Base-by-base conservation (phyloP, 805 yeast genomes). In the Candida lessepsii region DNA sequence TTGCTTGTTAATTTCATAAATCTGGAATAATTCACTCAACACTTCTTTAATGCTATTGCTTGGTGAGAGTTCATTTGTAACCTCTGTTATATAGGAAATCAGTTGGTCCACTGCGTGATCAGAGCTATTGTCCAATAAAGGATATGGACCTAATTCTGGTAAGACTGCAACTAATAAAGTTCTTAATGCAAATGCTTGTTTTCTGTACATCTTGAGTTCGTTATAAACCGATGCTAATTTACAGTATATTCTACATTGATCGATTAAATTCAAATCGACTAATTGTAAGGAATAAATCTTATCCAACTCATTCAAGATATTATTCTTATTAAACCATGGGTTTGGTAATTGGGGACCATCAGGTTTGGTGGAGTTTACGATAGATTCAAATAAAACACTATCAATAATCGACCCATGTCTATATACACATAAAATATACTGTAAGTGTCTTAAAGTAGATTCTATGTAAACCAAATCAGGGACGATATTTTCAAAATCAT, bases 391-490 rank as follows among this genome's bases (percentile, higher is more conserved):
- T 1, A 73, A 64, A 0, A 56, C 56, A 1, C 60, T 51, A 16
- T 70, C 68, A 45, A 81, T 59, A n/a, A 50, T 31, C 2, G 73
- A 75, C 7, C 77, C 77, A 24, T 77, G 75, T 2, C 72, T 54
- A 45, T 70, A 70, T 4, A 80, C 57, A 8, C 68, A 57, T 1
- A 82, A 70, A 73, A 84, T 73, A 38, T 86, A 72, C 40, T 79
- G 78, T 16, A 81, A 63, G 37, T 72, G 75, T 44, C 96, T 70
- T 23, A 89, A 49, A 2, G 85, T 66, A 2, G 83, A 71, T 48
- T 88, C 96, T 30, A 84, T 78, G 47, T 80, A 85, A 0, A 89
- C 89, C 1, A 83, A 60, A 44, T 82, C 91, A 0, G 98, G 97
- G 0, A 83, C 90, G 48, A 76, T 77, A 48, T 91, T 96, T 41